Conservation (phyloP, 1,284 basidiomycete genomes). For the Rhodotorula mucilaginosa region DNA sequence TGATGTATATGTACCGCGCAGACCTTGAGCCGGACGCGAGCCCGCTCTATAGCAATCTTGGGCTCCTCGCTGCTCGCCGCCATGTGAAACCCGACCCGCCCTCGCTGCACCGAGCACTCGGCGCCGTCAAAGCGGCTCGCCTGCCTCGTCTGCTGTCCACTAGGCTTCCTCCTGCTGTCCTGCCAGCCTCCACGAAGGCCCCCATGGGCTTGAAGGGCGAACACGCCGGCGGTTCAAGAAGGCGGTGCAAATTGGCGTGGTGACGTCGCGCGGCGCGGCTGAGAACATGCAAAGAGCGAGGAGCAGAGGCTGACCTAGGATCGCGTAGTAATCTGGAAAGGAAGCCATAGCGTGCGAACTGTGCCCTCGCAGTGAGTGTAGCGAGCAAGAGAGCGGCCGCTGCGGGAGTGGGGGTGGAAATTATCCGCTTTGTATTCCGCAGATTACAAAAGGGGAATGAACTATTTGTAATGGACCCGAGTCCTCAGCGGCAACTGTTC, state of each 20-base stretch:
- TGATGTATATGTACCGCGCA: too few species aligned
- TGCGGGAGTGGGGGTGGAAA: not conserved
- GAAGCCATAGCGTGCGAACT: not conserved
- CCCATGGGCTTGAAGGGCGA: not conserved
- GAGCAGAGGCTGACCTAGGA: slow-evolving; percentile 20
- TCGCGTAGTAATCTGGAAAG: slow-evolving; percentile 41
- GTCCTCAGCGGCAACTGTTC: too few species aligned
- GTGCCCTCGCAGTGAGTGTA: not conserved
- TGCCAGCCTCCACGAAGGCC: not conserved
- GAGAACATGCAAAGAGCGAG: not conserved
- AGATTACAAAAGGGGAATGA: not conserved
- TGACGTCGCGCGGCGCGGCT: too few species aligned
- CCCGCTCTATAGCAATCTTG: too few species aligned
- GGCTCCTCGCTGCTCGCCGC: too few species aligned
- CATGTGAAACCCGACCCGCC: too few species aligned
- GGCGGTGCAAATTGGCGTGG: not conserved
- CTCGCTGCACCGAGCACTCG: too few species aligned
- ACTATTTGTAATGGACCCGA: not conserved
- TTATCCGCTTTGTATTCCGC: not conserved
- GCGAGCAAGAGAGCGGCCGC: not conserved
- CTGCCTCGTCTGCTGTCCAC: too few species aligned
- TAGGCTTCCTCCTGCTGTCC: not conserved
- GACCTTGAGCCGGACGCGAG: too few species aligned
- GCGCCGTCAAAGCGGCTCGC: too few species aligned
- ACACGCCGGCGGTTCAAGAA: not conserved